A percentile compares a stretch with the other conserved stretches of the same genome.
Evolutionary conservation across 768 basidiomycete genomes (phyloP).

Genomic region (Pleurotus sapidus): DNA sequence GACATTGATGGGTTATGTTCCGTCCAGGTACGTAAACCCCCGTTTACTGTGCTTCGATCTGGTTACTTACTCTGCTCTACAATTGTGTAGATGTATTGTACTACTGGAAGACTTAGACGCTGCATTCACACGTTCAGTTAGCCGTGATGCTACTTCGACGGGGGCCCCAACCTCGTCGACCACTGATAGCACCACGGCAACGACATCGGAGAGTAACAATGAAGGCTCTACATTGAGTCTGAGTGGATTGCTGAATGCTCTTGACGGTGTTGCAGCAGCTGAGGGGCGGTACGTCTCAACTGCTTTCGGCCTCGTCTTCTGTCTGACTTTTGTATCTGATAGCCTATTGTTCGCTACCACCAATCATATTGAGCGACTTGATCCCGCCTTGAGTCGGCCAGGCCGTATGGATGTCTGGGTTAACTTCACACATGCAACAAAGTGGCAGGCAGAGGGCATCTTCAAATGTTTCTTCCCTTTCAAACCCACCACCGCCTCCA

Average conservation of each 20-base stretch:
- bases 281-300: slow-evolving; percentile 69
- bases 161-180: slow-evolving; percentile 51
- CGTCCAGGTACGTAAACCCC: slow-evolving; percentile 54
- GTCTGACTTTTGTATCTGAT: slow-evolving; percentile 13
- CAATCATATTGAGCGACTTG: slow-evolving; percentile 91
- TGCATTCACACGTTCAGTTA: slow-evolving; percentile 85
- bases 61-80: neutral
- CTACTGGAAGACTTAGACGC: slow-evolving; percentile 94
- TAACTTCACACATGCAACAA: slow-evolving; percentile 87
- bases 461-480: slow-evolving; percentile 94
- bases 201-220: slow-evolving; percentile 40
- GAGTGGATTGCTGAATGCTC: slow-evolving; percentile 81
- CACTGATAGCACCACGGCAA: slow-evolving; percentile 31
- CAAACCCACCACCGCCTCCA: slow-evolving; percentile 33
- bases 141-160: slow-evolving; percentile 78
- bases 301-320: neutral
- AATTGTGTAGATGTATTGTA: slow-evolving; percentile 71
- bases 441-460: slow-evolving; percentile 91
- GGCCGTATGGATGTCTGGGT: slow-evolving; percentile 94
- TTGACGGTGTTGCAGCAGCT: slow-evolving; percentile 83
- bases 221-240: slow-evolving; percentile 84
- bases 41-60: slow-evolving; percentile 3
- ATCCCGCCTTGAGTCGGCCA: slow-evolving; percentile 83
- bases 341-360: slow-evolving; percentile 89
- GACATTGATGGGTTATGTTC: slow-evolving; percentile 86